Percentiles rank a stretch among this genome's conserved stretches.
These are phyloP conservation scores for Corymbia calophylla DNA, from an alignment of 441 rosid genomes.

Conservation along the genomic window DNA sequence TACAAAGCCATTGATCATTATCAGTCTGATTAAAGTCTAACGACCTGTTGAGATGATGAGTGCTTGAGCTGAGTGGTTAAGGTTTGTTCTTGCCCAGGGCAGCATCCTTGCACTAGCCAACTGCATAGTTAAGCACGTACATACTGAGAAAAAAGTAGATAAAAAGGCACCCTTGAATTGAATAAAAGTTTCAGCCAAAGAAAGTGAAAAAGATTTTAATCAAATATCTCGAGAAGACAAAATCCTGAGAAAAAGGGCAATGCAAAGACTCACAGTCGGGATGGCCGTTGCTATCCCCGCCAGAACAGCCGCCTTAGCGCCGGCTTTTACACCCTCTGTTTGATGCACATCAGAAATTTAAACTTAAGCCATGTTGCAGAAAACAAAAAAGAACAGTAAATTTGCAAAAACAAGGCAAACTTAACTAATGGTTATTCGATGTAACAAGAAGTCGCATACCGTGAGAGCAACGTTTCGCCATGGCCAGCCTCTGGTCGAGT, in stretches of 20 bases:
- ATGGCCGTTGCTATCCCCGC: not conserved
- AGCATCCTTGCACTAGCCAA: slow-evolving; percentile 66
- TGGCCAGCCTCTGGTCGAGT: not conserved
- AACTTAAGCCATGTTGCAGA: not conserved
- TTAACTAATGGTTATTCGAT: not conserved
- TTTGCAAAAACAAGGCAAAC: not conserved
- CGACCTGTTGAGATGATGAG: slow-evolving; percentile 66
- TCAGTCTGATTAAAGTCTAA: not conserved
- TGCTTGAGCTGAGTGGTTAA: slow-evolving; percentile 72
- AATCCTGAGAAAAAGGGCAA: not conserved
- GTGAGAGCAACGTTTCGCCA: not conserved
- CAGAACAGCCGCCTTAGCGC: not conserved
- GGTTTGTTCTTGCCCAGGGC: slow-evolving; percentile 73
- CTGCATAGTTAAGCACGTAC: slow-evolving; percentile 16
- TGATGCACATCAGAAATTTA: not conserved
- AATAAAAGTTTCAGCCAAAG: not conserved
- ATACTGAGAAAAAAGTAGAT: not conserved
- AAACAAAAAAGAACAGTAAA: not conserved
- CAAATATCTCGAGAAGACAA: not conserved
- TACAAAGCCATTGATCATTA: not conserved
- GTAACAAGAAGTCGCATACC: not conserved
- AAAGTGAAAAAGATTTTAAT: not conserved
- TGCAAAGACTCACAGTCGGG: not conserved
- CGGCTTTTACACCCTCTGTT: not conserved
- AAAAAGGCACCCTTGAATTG: not conserved